phyloP scores from a whole-genome alignment of 805 yeast genomes.

The Yarrowia sp. region DNA sequence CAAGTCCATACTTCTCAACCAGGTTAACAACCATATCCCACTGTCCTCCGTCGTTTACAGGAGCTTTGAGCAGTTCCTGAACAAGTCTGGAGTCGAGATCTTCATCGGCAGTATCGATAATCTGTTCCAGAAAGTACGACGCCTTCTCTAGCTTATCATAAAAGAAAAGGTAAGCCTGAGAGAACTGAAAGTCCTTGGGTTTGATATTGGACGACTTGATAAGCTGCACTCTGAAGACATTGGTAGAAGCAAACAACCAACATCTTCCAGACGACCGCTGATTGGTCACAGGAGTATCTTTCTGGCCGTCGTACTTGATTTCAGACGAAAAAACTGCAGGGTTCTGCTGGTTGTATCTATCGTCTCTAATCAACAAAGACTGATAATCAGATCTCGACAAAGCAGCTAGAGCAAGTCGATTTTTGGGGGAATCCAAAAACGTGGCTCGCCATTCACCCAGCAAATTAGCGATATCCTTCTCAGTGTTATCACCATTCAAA shows the following conservation, averaged over 20 bases:
- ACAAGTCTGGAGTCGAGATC: slow-evolving; percentile 69
- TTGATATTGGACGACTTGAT: slow-evolving; percentile 59
- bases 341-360: slow-evolving; percentile 27
- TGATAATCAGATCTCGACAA: slow-evolving; percentile 49
- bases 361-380: slow-evolving; percentile 39
- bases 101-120: slow-evolving; percentile 64
- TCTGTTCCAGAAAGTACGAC: slow-evolving; percentile 74
- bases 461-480: slow-evolving; percentile 12
- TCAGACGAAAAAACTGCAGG: slow-evolving; percentile 44
- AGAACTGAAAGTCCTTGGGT: slow-evolving; percentile 58
- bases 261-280: slow-evolving; percentile 80
- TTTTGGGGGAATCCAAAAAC: slow-evolving; percentile 49
- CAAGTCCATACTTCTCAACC: slow-evolving; percentile 75
- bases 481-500: background rate
- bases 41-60: slow-evolving; percentile 84
- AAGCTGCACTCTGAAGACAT: slow-evolving; percentile 63
- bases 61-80: slow-evolving; percentile 61
- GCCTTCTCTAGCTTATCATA: slow-evolving; percentile 85
- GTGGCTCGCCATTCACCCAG: slow-evolving; percentile 49
- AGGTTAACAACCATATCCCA: slow-evolving; percentile 79
- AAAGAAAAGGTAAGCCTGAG: slow-evolving; percentile 77
- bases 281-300: slow-evolving; percentile 57
- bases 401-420: slow-evolving; percentile 53
- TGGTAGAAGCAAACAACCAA: slow-evolving; percentile 85
- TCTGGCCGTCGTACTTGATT: slow-evolving; percentile 48